Evolutionary conservation across 1,284 basidiomycete genomes (phyloP), one percentile per base, ranked within the genome.

Genomic region (Naganishia albida): DNA sequence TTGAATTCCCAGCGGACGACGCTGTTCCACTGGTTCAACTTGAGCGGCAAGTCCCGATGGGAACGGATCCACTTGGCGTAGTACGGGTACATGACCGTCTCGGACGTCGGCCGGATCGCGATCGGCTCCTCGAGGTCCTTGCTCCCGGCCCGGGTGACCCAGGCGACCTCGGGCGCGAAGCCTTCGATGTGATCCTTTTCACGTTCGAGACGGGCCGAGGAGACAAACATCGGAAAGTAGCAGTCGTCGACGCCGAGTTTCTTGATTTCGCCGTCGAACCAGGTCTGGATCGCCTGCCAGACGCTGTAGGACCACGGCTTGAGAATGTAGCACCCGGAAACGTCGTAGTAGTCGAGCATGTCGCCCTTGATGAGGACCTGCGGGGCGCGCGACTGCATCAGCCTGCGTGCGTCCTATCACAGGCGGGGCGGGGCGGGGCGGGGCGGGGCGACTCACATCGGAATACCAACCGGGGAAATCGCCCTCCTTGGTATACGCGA

Each of bases 1-100:
- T 99, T 99, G 85, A 99, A 99, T 80, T 99, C 95, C 95, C 95
- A 99, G 69, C 95, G 88, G 30, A 99, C 95, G 73, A 99, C 94
- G 71, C 87, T 93, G 83, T 98, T 98, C 95, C 95, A 99, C 80
- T 98, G 91, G 82, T 99, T 99, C 65, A 99, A 85, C 80, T 95
- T 96, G 72, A 99, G 83, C 7, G 95, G 95, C 60, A 99, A 87
- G 78, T 99, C 95, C 71, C 95, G 91, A 80, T 99, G 90, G 71
- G 89, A 91, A 78, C 94, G 91, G 80, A 99, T 94, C 95, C 95
- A 99, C 82, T 97, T 96, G 67, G 93, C 88, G 79, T 95, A 96
- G 83, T 95, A 93, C 62, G 93, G 94, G 80, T 97, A 97, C 93
- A 97, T 97, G 77, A 90, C 91, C 38, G 93, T 97, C 79, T 99